Conservation (phyloP, 768 basidiomycete genomes). For the Trametes meyenii region DNA sequence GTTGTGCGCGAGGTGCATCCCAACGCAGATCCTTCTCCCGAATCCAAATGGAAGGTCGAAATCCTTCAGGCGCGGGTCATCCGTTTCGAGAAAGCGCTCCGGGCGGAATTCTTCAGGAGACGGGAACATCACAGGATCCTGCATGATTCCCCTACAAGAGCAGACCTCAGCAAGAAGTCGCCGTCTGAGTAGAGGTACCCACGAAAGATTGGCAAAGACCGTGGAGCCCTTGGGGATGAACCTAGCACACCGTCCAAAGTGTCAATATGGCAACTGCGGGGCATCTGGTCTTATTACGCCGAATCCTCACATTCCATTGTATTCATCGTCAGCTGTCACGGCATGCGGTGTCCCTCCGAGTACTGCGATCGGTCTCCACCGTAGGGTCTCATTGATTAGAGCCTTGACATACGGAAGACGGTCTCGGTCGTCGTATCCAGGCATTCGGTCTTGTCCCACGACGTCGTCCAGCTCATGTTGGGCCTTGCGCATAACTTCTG, state of each 20-base stretch:
- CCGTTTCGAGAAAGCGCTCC: conserved; percentile 27
- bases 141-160: conserved; percentile 32
- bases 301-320: conserved; percentile 31
- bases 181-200: background rate
- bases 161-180: too few species aligned
- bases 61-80: conserved; percentile 21
- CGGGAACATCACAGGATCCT: conserved; percentile 33
- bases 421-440: conserved; percentile 26
- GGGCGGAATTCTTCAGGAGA: conserved; percentile 28
- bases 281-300: background rate
- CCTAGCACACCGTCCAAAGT: background rate
- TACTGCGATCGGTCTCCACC: conserved; percentile 31
- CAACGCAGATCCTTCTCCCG: conserved; percentile 54
- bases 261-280: background rate
- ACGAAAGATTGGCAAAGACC: conserved; percentile 31
- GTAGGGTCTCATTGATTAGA: conserved; percentile 32
- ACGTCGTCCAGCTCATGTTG: conserved; percentile 34
- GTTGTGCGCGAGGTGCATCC: conserved; percentile 30
- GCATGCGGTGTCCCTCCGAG: conserved; percentile 30
- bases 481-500: conserved; percentile 28
- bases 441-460: conserved; percentile 31
- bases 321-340: conserved; percentile 35
- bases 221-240: conserved; percentile 38
- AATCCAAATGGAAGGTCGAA: conserved; percentile 65
- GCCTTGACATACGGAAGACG: conserved; percentile 31